Percentiles rank a stretch among this genome's conserved stretches.
Conservation (phyloP, 768 basidiomycete species). For the Gloeostereum incarnatum region DNA sequence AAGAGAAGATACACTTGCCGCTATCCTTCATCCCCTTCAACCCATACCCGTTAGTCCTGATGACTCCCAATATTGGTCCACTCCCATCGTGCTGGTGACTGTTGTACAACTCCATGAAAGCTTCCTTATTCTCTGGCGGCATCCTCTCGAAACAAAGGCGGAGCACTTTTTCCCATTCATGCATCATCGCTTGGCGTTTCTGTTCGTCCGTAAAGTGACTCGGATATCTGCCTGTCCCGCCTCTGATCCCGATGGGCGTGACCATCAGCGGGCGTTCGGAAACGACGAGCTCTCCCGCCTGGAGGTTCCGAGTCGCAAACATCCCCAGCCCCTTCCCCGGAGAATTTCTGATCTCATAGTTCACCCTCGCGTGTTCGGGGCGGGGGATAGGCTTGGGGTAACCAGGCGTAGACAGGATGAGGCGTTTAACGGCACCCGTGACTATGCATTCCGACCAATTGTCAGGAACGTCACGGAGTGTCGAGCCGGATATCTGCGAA, state of each 20-base stretch:
- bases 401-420: background rate
- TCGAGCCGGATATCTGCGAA: background rate
- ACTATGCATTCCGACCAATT: conserved; percentile 1
- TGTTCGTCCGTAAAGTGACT: background rate
- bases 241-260: background rate
- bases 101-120: conserved; percentile 17
- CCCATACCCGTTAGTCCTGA: conserved; percentile 18
- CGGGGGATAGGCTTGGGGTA: conserved; percentile 1
- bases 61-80: conserved; percentile 17
- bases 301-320: conserved; percentile 6
- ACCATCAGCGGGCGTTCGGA: conserved; percentile 8
- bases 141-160: conserved; percentile 13
- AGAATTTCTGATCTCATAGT: background rate
- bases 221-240: background rate
- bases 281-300: conserved; percentile 7
- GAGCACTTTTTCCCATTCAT: conserved; percentile 6
- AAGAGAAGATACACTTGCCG: conserved; percentile 1
- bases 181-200: background rate
- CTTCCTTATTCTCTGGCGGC: conserved; percentile 10
- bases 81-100: conserved; percentile 19
- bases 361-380: background rate
- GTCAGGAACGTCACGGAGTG: background rate
- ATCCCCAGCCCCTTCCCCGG: conserved; percentile 7
- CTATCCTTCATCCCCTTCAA: conserved; percentile 2
- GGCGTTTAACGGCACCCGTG: background rate